Evolutionary conservation across 225 moss, liverwort and hornwort genomes (phyloP), one percentile per base, ranked within the genome.

Genomic region (Sphagnum tenellum): DNA sequence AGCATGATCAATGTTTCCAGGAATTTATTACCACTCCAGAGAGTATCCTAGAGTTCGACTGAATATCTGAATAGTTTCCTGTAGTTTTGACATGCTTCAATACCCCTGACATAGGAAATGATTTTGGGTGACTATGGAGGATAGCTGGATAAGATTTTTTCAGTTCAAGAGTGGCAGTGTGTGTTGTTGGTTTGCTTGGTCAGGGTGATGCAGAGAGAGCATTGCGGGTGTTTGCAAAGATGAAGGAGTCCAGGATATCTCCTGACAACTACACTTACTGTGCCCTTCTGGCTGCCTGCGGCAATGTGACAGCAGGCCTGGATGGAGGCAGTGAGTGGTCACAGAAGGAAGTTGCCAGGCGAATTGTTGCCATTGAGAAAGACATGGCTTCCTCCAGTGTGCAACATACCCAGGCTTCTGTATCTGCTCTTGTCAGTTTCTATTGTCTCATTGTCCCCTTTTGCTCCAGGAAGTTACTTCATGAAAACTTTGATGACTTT

Each of bases 381-480:
- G 92, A 98, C 73, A 98, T 98, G 96, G 90, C 85, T 46, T 79
- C 72, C 58, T 90, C 92, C 59, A 80, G 82, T 62, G 77, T 98
- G 45, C 79, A 75, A 9, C 92, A 98, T 62, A 85, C 92, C 46
- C 72, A 66, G 46, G 80, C 90, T 74, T 90, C 96, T 53, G 79
- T 92, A 54, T 90, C 90, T 71, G 78, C 90, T 12, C 74, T 98
- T 86, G 95, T 96, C 73, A 77, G 89, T 84, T 49, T 55, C 67
- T 60, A 29, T 29, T 29, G 29, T 29, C 29, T 29, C 29, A 29
- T 29, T 29, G 29, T 29, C 29, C 29, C 29, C 29, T 29, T 1
- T 29, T 29, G 29, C 29, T 29, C 29, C 29, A 29, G 29, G 29
- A 29, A 29, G 29, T 29, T 29, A 29, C 29, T 29, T 29, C 29